Base-by-base conservation (phyloP, 441 rosid genomes). In the Pelargonium fulgidum region DNA sequence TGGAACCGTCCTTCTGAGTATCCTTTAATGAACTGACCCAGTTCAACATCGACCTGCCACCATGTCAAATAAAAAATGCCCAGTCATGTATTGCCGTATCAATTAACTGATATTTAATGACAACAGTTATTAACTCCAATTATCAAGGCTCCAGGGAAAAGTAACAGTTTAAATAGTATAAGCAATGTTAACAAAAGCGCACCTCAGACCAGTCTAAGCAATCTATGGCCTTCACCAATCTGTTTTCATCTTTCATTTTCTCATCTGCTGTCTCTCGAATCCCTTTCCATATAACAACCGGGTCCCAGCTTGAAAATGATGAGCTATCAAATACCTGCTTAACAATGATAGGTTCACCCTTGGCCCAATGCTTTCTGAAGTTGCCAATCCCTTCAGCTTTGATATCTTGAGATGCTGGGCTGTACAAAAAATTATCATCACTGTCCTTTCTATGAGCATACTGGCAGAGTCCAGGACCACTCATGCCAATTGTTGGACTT, bases 141-240 rank as follows among this genome's bases (percentile, higher is more conserved):
- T 22, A 56, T 56, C 8, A 56, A 54, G 22, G 61, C 61, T 16
- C 8, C 2, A 54, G 61, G 61, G 61, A 54, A 16, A 54, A 54
- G 9, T 1, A 5, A 16, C 61, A 54, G 68, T 50, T 64, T 29
- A 1, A 29, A 29, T 29, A 73, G 42, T 52, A 75, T 11, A 22
- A 70, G 74, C 41, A 67, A 68, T 33, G 65, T 64, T 65, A 69
- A 68, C 29, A 47, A 59, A 45, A 70, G 67, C 73, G 36, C 66
- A 94, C 99, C 92, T 94, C 99, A 69, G 91, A 85, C 73, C 84
- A 77, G 75, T 79, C 83, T 67, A 85, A 76, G 85, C 90, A 91
- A 83, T 94, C 82, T 74, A 86, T 69, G 69, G 90, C 97, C 80
- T 84, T 88, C 79, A 90, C 89, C 52, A 68, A 75, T 81, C 86